These are phyloP conservation scores for Kazachstania psychrophila DNA, from an alignment of 805 yeast species.

Conservation along the genomic window DNA sequence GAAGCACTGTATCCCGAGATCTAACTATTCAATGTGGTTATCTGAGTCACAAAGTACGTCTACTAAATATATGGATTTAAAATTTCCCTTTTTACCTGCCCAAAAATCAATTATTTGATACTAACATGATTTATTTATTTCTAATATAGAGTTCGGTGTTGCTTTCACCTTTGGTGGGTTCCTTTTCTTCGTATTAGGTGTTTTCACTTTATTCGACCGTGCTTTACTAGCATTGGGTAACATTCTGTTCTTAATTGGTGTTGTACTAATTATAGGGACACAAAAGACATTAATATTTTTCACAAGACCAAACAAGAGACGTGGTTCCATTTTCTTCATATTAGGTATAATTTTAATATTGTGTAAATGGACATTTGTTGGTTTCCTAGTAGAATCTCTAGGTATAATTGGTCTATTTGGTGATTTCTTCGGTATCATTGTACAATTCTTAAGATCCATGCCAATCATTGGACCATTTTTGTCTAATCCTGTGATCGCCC, in stretches of 20 bases:
- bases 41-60: slow-evolving; percentile 67
- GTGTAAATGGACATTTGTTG: slow-evolving; percentile 67
- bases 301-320: slow-evolving; percentile 74
- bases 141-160: slow-evolving; percentile 70
- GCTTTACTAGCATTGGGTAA: slow-evolving; percentile 88
- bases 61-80: background rate
- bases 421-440: slow-evolving; percentile 84
- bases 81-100: background rate
- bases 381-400: slow-evolving; percentile 73
- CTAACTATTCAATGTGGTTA: slow-evolving; percentile 73
- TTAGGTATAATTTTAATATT: slow-evolving; percentile 71
- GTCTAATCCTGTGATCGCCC: slow-evolving; percentile 75
- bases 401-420: slow-evolving; percentile 91
- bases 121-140: background rate
- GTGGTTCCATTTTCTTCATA: slow-evolving; percentile 76
- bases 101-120: background rate
- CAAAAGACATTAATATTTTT: slow-evolving; percentile 75
- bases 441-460: slow-evolving; percentile 75
- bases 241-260: slow-evolving; percentile 67
- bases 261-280: slow-evolving; percentile 78
- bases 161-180: slow-evolving; percentile 82
- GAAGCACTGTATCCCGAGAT: too few relatives aligned
- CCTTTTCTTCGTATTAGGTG: slow-evolving; percentile 69
- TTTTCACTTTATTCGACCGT: slow-evolving; percentile 78
- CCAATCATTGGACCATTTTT: slow-evolving; percentile 83